Evolutionary conservation across 495 filamentous ascomycete genomes (phyloP).

Genomic region (Hypomontagnella submonticulosa): DNA sequence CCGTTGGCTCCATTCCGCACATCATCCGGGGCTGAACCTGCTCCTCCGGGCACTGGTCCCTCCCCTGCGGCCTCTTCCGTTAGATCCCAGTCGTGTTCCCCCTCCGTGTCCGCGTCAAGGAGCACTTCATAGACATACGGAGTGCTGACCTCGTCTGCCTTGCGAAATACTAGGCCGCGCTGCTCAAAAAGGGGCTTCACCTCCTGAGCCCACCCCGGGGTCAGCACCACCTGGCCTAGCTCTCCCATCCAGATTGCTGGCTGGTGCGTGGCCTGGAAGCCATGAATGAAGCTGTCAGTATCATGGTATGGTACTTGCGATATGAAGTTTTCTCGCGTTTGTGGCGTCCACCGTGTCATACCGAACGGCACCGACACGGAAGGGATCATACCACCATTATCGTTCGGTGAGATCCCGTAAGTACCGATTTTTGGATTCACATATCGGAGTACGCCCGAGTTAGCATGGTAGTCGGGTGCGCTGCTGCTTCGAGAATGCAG

Average conservation of each 20-base stretch:
- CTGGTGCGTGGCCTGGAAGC: conserved; percentile 51
- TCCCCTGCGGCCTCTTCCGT: conserved; percentile 41
- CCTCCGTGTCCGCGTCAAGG: conserved; percentile 45
- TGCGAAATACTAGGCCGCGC: conserved; percentile 47
- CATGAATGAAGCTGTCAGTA: conserved; percentile 44
- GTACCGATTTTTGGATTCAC: conserved; percentile 50
- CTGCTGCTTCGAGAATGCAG: background rate
- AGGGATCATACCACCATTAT: conserved; percentile 51
- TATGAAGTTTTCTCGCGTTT: conserved; percentile 50
- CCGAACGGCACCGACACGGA: conserved; percentile 50
- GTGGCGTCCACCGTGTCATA: conserved; percentile 51
- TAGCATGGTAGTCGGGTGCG: conserved; percentile 35
- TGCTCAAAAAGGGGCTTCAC: conserved; percentile 44
- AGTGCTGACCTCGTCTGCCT: conserved; percentile 46
- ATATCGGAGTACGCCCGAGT: conserved; percentile 44
- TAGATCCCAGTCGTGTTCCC: conserved; percentile 42
- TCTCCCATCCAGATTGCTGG: conserved; percentile 53
- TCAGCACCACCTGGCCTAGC: conserved; percentile 44
- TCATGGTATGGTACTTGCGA: conserved; percentile 49
- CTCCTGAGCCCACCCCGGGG: conserved; percentile 40
- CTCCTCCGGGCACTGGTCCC: conserved; percentile 46
- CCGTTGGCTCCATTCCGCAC: conserved; percentile 43
- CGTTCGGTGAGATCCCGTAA: conserved; percentile 41
- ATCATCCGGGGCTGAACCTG: conserved; percentile 32
- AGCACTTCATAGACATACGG: conserved; percentile 48